phyloP scores from a whole-genome alignment of 257 asterid genomes.

The Gentiana straminea region DNA sequence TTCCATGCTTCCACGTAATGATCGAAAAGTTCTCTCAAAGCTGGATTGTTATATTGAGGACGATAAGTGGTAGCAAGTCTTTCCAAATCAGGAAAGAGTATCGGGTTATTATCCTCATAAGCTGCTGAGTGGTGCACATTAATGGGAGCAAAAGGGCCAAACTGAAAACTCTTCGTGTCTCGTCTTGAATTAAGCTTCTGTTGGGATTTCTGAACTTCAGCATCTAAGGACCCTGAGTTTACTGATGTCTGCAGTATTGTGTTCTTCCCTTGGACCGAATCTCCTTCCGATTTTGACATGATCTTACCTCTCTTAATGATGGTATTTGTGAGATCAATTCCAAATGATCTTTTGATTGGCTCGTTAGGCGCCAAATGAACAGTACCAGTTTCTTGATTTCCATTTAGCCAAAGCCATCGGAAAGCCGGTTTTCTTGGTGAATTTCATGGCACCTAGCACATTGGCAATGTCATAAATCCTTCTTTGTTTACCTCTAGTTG shows the following conservation, averaged over 20 bases:
- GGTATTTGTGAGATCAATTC: conserved; percentile 69
- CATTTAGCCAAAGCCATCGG: conserved; percentile 69
- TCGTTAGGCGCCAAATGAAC: conserved; percentile 21
- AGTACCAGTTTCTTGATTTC: conserved; percentile 27
- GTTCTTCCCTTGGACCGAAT: conserved; percentile 15
- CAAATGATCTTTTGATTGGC: conserved; percentile 71
- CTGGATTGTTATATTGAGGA: conserved; percentile 88
- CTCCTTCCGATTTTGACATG: conserved; percentile 14
- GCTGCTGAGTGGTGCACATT: conserved; percentile 36
- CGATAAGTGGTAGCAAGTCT: conserved; percentile 57
- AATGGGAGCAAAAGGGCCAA: conserved; percentile 96
- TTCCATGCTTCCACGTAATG: conserved; percentile 92
- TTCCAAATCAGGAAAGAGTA: conserved; percentile 53
- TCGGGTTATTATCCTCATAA: conserved; percentile 33
- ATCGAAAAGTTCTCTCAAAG: conserved; percentile 74
- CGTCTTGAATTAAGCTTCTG: conserved; percentile 16
- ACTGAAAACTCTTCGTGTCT: conserved; percentile 42
- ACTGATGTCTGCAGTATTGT: conserved; percentile 26
- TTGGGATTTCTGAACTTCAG: conserved; percentile 29
- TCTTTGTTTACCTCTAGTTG: conserved; percentile 92
- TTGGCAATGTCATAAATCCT: conserved; percentile 90
- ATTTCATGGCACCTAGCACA: conserved; percentile 86
- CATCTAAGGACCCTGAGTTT: conserved; percentile 43
- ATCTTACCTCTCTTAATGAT: conserved; percentile 44
- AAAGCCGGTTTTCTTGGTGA: conserved; percentile 94